These are phyloP conservation scores for Pyrus betulifolia DNA, from an alignment of 306 rosid species.

Conservation along the genomic window DNA sequence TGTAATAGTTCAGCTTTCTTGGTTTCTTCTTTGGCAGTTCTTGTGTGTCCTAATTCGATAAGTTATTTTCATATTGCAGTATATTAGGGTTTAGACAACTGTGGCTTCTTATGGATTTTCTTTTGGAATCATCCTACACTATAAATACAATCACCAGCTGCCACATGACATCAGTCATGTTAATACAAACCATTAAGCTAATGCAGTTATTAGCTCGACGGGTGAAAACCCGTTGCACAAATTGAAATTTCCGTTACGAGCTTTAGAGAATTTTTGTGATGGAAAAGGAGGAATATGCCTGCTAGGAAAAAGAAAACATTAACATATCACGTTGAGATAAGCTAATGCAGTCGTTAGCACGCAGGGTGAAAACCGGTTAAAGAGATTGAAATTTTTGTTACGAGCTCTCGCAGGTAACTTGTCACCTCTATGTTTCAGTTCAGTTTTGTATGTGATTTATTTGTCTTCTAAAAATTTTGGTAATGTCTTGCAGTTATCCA, in stretches of 20 bases:
- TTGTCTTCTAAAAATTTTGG: background rate
- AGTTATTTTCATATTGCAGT: constrained; percentile 5
- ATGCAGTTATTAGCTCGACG: no score
- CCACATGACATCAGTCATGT: constrained; percentile 2
- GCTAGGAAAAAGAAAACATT: no score
- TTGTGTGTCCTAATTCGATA: constrained; percentile 28
- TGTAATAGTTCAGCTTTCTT: constrained; percentile 13
- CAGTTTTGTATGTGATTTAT: background rate
- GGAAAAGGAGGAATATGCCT: background rate
- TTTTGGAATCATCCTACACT: background rate
- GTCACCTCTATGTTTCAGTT: background rate
- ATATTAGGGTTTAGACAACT: background rate
- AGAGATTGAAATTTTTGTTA: no score
- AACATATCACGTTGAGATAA: background rate
- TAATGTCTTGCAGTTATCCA: background rate
- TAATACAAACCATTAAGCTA: background rate
- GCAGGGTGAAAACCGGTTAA: no score
- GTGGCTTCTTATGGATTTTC: constrained; percentile 16
- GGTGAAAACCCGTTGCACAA: no score
- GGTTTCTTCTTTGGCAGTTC: constrained; percentile 31
- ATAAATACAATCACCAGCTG: background rate
- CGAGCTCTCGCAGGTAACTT: background rate
- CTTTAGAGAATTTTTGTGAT: background rate
- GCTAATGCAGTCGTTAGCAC: no score
- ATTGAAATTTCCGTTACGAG: background rate